These are phyloP conservation scores for Colletotrichum limetticola DNA, from an alignment of 2,329 filamentous ascomycete genomes.

Conservation along the genomic window DNA sequence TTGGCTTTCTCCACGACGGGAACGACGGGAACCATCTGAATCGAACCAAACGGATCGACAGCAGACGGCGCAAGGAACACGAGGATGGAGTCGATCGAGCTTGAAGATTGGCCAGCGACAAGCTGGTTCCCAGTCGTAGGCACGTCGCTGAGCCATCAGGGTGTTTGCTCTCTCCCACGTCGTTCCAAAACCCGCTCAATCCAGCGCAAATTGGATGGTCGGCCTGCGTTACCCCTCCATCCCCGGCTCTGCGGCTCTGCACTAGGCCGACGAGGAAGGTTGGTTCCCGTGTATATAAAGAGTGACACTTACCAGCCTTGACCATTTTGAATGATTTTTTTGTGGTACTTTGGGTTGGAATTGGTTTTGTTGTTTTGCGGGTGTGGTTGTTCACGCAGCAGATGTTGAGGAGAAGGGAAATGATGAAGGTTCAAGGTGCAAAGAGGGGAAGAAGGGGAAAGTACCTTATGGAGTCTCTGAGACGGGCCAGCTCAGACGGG, in stretches of 20 bases:
- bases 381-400: constrained; percentile 11
- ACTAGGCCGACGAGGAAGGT: constrained; percentile 36
- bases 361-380: constrained; percentile 17
- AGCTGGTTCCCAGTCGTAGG: constrained; percentile 7
- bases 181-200: constrained; percentile 68
- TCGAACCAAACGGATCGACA: constrained; percentile 18
- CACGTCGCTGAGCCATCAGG: constrained; percentile 43
- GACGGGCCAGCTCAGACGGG: neutral
- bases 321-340: constrained; percentile 86
- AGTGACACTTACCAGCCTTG: constrained; percentile 84
- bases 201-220: constrained; percentile 50
- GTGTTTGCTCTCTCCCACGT: constrained; percentile 41
- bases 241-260: constrained; percentile 26
- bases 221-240: constrained; percentile 43
- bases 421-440: constrained; percentile 14
- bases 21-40: constrained; percentile 15
- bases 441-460: constrained; percentile 31
- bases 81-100: constrained; percentile 12
- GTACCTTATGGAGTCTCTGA: constrained; percentile 26
- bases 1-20: constrained; percentile 4
- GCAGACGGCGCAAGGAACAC: constrained; percentile 14
- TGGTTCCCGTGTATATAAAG: constrained; percentile 39
- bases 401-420: constrained; percentile 22
- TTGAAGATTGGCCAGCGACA: constrained; percentile 31
- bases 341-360: constrained; percentile 43